Evolutionary conservation across 2,329 filamentous ascomycete genomes (phyloP).

Genomic region (Pyrenochaeta sp.): DNA sequence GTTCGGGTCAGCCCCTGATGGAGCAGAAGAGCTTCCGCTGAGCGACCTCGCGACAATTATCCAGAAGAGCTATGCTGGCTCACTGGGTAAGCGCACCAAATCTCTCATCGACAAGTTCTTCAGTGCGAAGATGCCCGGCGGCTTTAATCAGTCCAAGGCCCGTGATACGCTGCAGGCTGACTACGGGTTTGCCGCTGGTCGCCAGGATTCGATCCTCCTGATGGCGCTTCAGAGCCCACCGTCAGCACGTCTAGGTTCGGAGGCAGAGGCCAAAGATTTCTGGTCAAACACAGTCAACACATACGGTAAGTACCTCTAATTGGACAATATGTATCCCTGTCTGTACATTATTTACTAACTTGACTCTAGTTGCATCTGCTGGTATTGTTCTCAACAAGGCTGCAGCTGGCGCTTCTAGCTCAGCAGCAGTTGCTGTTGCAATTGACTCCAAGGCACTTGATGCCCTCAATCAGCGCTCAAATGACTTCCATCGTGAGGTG

Average conservation of each 20-base stretch:
- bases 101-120: conserved; percentile 93
- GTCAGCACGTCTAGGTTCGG: conserved; percentile 82
- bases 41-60: conserved; percentile 94
- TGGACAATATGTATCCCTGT: no score
- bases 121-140: conserved; percentile 99
- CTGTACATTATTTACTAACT: no score
- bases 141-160: conserved; percentile 96
- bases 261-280: conserved; percentile 90
- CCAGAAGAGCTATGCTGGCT: conserved; percentile 98
- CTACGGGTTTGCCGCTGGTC: conserved; percentile 85
- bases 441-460: no score
- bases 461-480: no score
- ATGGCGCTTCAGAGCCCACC: conserved; percentile 94
- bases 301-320: no score
- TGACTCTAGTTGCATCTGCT: no score
- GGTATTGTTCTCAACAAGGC: conserved; percentile 78
- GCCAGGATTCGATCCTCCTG: conserved; percentile 90
- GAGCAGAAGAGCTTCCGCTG: conserved; percentile 95
- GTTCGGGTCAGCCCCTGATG: conserved; percentile 97
- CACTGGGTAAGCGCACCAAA: conserved; percentile 94
- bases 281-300: conserved; percentile 88
- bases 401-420: conserved; percentile 84
- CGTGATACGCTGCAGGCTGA: conserved; percentile 93
- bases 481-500: no score
- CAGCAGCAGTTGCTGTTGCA: no score